Base-by-base conservation (phyloP, 169 alveolate genomes). In the Cryptosporidium tyzzeri region DNA sequence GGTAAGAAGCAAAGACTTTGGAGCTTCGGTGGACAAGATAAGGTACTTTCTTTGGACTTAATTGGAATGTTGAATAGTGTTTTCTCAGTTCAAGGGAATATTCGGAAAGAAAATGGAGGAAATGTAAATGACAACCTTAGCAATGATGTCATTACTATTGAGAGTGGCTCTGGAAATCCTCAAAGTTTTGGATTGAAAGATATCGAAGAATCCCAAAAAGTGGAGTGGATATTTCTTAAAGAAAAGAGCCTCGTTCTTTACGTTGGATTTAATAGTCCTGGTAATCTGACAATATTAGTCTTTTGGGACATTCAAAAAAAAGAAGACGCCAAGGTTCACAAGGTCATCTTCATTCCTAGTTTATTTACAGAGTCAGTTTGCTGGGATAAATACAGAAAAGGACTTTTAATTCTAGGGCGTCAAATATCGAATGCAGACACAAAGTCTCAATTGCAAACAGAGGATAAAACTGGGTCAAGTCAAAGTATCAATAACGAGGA, bases 361-460 rank as follows among this genome's bases (percentile, higher is more conserved):
- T 10, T 51, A 14, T 16, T 21, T 14, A 33, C 51, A 23, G 53
- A 71, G 45, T 44, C 37, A 3, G 44, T 53, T 2, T 44, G 69
- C 41, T 71, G 85, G 85, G 85, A 71, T 23, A 29, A 51, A 5
- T 71, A 51, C 33, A 71, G 85, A 53, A 53, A 53, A 16, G 85
- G 85, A 33, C 37, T 71, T 48, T 23, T 71, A 14, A 65, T 65
- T 65, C 26, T 65, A 5, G 71, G 71, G 16, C 53, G 9, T 29
- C 70, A 65, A 29, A 10, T 18, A 6, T 65, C 71, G 29, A 10
- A 23, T 14, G 26, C 37, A 8, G 12, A 26, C 14, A 35, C n/a
- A 55, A 26, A 21, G 37, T 21, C 37, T 21, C n/a, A 26, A 55
- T 10, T 16, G 37, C n/a, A 55, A 55, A 1, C 51, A n/a, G 41